Evolutionary conservation across 2,329 filamentous ascomycete genomes (phyloP), one percentile per base, ranked within the genome.

Genomic region (Amauroascus verrucosus): DNA sequence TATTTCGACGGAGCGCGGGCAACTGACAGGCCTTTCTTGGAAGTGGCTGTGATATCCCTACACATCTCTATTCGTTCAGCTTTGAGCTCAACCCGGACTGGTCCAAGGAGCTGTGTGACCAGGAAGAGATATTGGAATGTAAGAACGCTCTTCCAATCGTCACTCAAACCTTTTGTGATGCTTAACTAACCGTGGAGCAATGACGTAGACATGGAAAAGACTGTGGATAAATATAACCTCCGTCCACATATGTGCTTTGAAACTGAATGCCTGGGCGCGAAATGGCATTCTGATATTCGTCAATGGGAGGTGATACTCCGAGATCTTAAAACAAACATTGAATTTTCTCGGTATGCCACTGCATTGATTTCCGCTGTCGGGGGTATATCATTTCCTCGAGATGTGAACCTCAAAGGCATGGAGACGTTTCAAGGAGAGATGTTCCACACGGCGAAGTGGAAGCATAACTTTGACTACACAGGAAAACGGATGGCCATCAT

Each of bases 391-490:
- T 54, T 59, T 16, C 64, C 64, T 1, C 54, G 59, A 16, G 57
- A 64, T 26, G 55, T 60, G 26, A 61, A 60, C 6, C 60, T 66
- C 41, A 57, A 57, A 14, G 64, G 63, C 9, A 60, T 61, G 50
- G 62, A 66, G 18, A 53, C 56, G 1, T 67, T 66, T 55, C 51
- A 58, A 33, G 65, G 65, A 4, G 18, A 54, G 14, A 63, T 65
- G 2, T 60, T 65, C 35, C 64, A 67, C 48, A 63, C 64, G 1
- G 62, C 64, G 4, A 58, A 60, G 24, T 67, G 64, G 64, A 58
- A 62, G 14, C 58, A 63, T 24, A 43, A 54, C 1, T 54, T 60
- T 26, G 58, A 62, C 44, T 62, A 63, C 30, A 56, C 28, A 7
- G 59, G 59, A 18, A 66, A 67, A 37, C 35, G 58, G 2, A 57